Evolutionary conservation across 2,329 filamentous ascomycete genomes (phyloP).

Genomic region (Botrytis aclada): DNA sequence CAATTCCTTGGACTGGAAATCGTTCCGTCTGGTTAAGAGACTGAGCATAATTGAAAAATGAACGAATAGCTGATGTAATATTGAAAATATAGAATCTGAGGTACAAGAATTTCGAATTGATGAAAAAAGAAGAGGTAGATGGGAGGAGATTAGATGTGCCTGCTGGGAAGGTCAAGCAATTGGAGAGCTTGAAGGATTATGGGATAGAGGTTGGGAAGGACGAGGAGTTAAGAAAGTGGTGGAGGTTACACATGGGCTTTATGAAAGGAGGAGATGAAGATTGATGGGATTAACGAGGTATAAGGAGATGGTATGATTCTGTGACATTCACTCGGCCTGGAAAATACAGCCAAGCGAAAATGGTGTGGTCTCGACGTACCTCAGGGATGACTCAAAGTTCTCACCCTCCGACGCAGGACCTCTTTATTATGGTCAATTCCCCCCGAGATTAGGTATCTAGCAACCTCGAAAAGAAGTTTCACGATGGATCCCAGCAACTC

Average conservation of each 20-base stretch:
- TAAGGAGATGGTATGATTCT: background rate
- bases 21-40: background rate
- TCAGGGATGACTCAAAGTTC: background rate
- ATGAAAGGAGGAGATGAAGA: background rate
- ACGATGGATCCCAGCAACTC: background rate
- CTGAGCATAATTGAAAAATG: background rate
- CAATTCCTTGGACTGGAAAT: background rate
- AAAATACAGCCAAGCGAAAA: background rate
- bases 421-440: background rate
- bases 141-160: constrained; percentile 22
- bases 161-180: constrained; percentile 27
- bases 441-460: background rate
- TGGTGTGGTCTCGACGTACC: background rate
- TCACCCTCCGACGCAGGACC: background rate
- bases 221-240: constrained; percentile 29
- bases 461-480: background rate
- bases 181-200: constrained; percentile 30
- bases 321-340: background rate
- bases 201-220: constrained; percentile 27
- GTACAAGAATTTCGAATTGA: constrained; percentile 34
- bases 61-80: background rate
- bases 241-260: constrained; percentile 34
- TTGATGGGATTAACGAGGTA: background rate
- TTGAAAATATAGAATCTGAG: constrained; percentile 30
- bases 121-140: constrained; percentile 30